Evolutionary conservation across 164 flowering plant species (phyloP).

Genomic region (Buxus sempervirens): DNA sequence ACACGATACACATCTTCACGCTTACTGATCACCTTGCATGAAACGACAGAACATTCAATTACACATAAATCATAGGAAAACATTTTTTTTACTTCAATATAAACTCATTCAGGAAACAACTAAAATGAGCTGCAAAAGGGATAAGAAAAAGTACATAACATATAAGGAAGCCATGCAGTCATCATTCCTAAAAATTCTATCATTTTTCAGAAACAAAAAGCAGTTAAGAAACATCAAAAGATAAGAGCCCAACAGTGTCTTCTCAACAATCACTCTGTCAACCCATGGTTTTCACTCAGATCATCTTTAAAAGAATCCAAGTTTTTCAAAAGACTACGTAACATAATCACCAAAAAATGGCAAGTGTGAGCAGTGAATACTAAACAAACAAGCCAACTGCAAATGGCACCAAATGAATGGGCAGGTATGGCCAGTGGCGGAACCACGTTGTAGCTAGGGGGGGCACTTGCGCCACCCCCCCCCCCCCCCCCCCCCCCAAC

Average conservation of each 20-base stretch:
- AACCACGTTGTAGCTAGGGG: too few relatives aligned
- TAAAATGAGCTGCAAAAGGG: neutral
- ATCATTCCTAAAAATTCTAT: neutral
- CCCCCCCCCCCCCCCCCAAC: too few relatives aligned
- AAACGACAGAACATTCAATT: slow-evolving; percentile 22
- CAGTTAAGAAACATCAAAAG: neutral
- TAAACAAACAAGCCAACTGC: too few relatives aligned
- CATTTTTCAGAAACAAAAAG: neutral
- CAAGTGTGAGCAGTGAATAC: neutral
- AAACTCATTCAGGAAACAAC: neutral
- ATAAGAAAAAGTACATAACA: neutral
- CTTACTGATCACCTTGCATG: slow-evolving; percentile 56
- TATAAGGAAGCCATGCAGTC: neutral
- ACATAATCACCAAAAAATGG: neutral
- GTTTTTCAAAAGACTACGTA: neutral
- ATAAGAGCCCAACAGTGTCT: neutral
- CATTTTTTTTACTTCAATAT: too few relatives aligned
- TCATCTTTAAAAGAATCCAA: neutral
- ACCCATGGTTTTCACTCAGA: neutral
- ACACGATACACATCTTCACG: slow-evolving; percentile 91
- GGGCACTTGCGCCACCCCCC: too few relatives aligned
- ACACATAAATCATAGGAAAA: too few relatives aligned
- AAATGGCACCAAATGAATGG: too few relatives aligned
- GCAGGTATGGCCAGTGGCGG: too few relatives aligned
- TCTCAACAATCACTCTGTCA: neutral